Evolutionary conservation across 805 yeast genomes (phyloP), one percentile per base, ranked within the genome.

Genomic region (Saccharomycopsis olivae): DNA sequence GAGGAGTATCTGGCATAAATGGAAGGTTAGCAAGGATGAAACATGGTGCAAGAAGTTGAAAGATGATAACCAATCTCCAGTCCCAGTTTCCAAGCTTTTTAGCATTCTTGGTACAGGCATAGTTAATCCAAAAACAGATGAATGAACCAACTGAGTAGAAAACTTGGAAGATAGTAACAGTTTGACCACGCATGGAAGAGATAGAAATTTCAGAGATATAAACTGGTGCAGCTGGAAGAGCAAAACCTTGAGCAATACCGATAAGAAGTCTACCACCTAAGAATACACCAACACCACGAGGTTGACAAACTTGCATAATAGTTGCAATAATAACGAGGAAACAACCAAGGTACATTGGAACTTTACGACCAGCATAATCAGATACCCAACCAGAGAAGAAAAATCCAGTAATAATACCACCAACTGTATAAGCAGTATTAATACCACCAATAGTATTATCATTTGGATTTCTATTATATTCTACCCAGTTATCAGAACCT

Each of bases 1-100:
- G 58, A 45, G 75, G 75, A 13, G 69, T 63, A 51, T 70, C 75
- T 17, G 77, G 77, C 39, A 67, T 59, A 34, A 55, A 50, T 13
- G 50, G 20, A 11, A 39, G 16, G 30, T 35, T 35, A 25, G 32
- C 10, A 20, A 43, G 28, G 20, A 39, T 33, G 15, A 66, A 14
- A 2, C 64, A 18, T 2, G 62, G 50, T 31, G 69, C 68, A 62
- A 62, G 54, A 45, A 46, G 25, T 29, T 41, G 58, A 60, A 47
- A 58, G 53, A 57, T 61, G 52, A 48, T 62, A 53, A 33, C 69
- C 29, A 65, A 56, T 57, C 69, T 59, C 70, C 69, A 65, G 47
- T 60, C 64, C 49, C 66, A 56, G 11, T 68, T 59, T 45, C 60
- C 65, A 19, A 41, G 33, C 15, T 25, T 27, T 47, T 59, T 60